These are phyloP conservation scores for Cryptosporidium xiaoi DNA, from an alignment of 169 alveolate genomes.

Conservation along the genomic window DNA sequence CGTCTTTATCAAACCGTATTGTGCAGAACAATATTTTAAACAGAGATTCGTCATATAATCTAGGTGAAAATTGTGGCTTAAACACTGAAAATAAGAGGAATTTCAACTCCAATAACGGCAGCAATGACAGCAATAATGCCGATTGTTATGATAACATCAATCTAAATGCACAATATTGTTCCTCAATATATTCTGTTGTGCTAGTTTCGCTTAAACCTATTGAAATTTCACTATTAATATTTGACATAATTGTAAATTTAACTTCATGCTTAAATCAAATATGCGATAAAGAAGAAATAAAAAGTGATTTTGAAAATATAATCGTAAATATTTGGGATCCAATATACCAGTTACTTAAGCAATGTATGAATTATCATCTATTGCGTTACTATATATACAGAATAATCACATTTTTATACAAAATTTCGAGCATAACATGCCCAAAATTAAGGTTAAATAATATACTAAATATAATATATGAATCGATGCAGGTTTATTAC, in stretches of 20 bases:
- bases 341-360: constrained; percentile 22
- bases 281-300: not conserved
- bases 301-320: constrained; percentile 12
- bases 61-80: not conserved
- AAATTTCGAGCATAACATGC: not conserved
- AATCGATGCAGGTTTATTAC: constrained; percentile 26
- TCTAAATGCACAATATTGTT: not conserved
- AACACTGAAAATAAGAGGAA: not conserved
- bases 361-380: constrained; percentile 39
- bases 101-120: not conserved
- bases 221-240: constrained; percentile 31
- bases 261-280: constrained; percentile 27
- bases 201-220: constrained; percentile 37
- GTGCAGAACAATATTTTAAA: too few species aligned
- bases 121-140: not conserved
- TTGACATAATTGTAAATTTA: constrained; percentile 29
- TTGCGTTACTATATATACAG: constrained; percentile 39
- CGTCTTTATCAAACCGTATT: too few species aligned
- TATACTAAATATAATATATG: constrained; percentile 1
- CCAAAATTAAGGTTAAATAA: not conserved
- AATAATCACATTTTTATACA: constrained; percentile 34
- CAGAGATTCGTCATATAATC: not conserved
- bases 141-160: not conserved
- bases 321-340: constrained; percentile 26
- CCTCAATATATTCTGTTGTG: constrained; percentile 38